A percentile compares a stretch with the other conserved stretches of the same genome.
Conservation (phyloP, 495 filamentous ascomycete species). For the Xylaria palmicola region DNA sequence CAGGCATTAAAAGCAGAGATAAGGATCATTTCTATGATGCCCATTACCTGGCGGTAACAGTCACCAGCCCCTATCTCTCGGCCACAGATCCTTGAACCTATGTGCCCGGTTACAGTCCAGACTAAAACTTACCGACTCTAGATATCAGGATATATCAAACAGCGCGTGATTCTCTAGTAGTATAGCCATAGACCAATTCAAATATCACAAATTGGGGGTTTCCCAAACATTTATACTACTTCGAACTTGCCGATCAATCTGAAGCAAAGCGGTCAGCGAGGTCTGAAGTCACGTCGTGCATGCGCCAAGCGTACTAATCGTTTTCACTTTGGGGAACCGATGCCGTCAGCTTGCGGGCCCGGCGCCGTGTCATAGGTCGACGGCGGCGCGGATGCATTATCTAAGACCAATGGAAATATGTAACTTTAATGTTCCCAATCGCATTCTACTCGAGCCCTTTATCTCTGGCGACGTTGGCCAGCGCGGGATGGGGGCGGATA, state of each 20-base stretch:
- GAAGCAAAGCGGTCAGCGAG: no score
- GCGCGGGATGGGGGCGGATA: no score
- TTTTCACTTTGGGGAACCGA: slow-evolving; percentile 8
- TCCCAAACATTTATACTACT: no score
- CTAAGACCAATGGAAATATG: slow-evolving; percentile 17
- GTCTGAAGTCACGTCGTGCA: not conserved
- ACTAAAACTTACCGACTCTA: not conserved
- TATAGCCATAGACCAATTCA: not conserved
- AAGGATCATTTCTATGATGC: not conserved
- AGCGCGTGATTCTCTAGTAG: not conserved
- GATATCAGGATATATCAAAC: not conserved
- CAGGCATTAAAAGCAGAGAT: not conserved
- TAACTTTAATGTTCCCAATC: not conserved
- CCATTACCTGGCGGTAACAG: slow-evolving; percentile 3
- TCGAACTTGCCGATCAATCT: no score
- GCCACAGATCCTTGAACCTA: not conserved
- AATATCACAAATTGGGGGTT: no score
- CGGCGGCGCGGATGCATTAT: slow-evolving; percentile 3
- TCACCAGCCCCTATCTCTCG: not conserved
- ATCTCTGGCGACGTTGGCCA: no score
- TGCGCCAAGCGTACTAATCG: slow-evolving; percentile 1
- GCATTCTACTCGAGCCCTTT: not conserved
- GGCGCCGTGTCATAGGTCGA: slow-evolving; percentile 13
- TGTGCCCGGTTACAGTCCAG: no score
- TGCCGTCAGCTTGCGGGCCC: slow-evolving; percentile 12